Evolutionary conservation across 2,329 filamentous ascomycete species (phyloP).

Genomic region (Nemania diffusa): DNA sequence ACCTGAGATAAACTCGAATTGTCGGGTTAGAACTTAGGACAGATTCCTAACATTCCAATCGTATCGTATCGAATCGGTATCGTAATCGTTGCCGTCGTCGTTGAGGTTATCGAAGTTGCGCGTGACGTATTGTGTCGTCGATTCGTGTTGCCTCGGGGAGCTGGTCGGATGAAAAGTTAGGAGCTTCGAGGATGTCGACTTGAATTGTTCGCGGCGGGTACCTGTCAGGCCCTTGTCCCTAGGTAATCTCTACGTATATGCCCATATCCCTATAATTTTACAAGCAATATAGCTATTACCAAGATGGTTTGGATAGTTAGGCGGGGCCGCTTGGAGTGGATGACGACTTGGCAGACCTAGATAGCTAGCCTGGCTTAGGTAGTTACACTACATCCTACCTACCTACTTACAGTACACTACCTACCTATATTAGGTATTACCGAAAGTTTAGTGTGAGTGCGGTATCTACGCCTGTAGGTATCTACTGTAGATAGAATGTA

Average conservation of each 20-base stretch:
- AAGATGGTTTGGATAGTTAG: slow-evolving; percentile 18
- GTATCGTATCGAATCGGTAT: slow-evolving; percentile 6
- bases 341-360: slow-evolving; percentile 3
- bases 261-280: slow-evolving; percentile 23
- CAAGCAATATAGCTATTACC: slow-evolving; percentile 14
- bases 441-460: neutral
- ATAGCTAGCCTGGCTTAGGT: neutral
- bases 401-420: too few relatives aligned
- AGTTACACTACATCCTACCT: neutral
- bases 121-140: slow-evolving; percentile 14
- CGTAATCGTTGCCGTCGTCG: slow-evolving; percentile 1
- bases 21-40: neutral
- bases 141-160: slow-evolving; percentile 6
- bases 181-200: slow-evolving; percentile 19
- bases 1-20: slow-evolving; percentile 1
- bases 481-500: neutral
- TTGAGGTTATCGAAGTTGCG: slow-evolving; percentile 6
- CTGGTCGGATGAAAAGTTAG: slow-evolving; percentile 21
- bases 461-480: neutral
- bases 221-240: slow-evolving; percentile 23
- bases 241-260: slow-evolving; percentile 12
- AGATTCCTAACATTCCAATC: neutral
- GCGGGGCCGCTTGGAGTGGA: slow-evolving; percentile 17
- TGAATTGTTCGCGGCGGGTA: slow-evolving; percentile 24
- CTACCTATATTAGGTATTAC: neutral